phyloP scores from a whole-genome alignment of 2,329 filamentous ascomycete genomes.

The Setomelanomma holmii region DNA sequence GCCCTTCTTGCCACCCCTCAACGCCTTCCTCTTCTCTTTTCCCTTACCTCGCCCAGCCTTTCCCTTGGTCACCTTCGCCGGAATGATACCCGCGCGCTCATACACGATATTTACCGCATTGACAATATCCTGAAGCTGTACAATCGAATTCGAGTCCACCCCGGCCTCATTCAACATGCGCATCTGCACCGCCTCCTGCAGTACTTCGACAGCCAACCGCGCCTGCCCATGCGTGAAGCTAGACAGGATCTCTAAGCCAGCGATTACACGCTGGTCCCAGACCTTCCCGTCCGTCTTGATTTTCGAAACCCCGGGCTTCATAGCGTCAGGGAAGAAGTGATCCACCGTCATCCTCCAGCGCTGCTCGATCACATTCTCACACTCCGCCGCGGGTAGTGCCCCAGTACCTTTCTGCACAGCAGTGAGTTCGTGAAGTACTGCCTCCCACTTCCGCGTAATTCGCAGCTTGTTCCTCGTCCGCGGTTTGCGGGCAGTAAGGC shows the following conservation, averaged over 20 bases:
- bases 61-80: constrained; percentile 9
- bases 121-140: constrained; percentile 8
- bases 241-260: neutral
- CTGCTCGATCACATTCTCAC: constrained; percentile 4
- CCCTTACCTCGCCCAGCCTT: constrained; percentile 10
- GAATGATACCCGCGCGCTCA: constrained; percentile 13
- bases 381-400: neutral
- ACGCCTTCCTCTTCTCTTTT: constrained; percentile 9
- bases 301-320: neutral
- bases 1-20: constrained; percentile 8
- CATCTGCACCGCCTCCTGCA: constrained; percentile 11
- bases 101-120: constrained; percentile 14
- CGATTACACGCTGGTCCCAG: neutral
- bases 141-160: neutral
- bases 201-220: constrained; percentile 1
- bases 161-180: constrained; percentile 1
- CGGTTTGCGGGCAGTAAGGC: constrained; percentile 9
- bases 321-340: constrained; percentile 2
- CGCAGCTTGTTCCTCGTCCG: constrained; percentile 12
- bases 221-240: constrained; percentile 16
- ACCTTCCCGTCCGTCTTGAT: neutral
- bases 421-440: constrained; percentile 5
- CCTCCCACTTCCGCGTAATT: constrained; percentile 11
- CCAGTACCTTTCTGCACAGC: neutral
- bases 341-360: constrained; percentile 9